Evolutionary conservation across 2,329 filamentous ascomycete species (phyloP).

Genomic region (Geosmithia flava): DNA sequence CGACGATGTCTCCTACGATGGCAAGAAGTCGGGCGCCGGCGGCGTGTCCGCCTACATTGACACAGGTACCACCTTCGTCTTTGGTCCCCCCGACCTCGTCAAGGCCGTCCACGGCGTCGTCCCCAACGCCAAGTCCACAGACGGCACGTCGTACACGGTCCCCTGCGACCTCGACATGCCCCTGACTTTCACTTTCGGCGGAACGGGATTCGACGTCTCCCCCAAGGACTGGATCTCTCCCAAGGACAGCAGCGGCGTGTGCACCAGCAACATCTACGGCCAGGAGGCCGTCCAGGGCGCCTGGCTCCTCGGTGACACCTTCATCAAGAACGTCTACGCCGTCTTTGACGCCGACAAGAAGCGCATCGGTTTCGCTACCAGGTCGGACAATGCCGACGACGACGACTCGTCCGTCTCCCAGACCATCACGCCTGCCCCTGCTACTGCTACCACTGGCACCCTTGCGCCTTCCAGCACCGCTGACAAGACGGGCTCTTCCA

Average conservation of each 20-base stretch:
- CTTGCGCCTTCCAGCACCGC: background rate
- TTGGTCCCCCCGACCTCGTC: conserved; percentile 58
- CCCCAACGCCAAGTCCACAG: conserved; percentile 42
- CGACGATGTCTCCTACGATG: conserved; percentile 52
- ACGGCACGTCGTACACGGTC: conserved; percentile 53
- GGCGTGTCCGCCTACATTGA: conserved; percentile 60
- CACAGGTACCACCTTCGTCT: conserved; percentile 70
- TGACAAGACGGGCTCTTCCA: background rate
- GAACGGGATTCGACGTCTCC: conserved; percentile 52
- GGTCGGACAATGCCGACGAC: background rate
- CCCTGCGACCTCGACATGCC: conserved; percentile 56
- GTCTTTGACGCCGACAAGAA: conserved; percentile 67
- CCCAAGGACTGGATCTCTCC: conserved; percentile 57
- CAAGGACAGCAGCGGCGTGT: conserved; percentile 29
- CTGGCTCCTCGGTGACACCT: conserved; percentile 79
- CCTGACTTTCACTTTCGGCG: conserved; percentile 56
- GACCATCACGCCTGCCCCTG: background rate
- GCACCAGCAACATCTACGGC: conserved; percentile 65
- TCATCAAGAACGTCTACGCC: conserved; percentile 81
- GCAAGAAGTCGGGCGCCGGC: conserved; percentile 41
- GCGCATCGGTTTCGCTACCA: conserved; percentile 36
- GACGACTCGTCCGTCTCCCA: background rate
- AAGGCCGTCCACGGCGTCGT: conserved; percentile 55
- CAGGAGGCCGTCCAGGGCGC: conserved; percentile 50
- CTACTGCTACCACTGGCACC: background rate